Percentiles rank a stretch among this genome's conserved stretches.
Conservation (phyloP, 169 alveolate species). For the Eimeria sp. region DNA sequence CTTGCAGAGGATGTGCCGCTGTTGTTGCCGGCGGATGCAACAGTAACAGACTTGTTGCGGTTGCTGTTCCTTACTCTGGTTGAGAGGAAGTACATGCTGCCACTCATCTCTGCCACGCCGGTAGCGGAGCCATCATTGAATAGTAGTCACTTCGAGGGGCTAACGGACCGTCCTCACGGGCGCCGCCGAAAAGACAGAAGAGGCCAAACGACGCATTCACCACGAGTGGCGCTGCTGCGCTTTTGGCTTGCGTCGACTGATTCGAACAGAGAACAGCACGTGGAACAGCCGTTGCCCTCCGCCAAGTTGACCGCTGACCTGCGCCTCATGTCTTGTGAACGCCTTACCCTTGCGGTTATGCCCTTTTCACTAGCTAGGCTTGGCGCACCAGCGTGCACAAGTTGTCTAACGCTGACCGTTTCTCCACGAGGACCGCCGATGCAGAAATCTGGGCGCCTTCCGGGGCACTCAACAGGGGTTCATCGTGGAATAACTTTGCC, state of each 20-base stretch:
- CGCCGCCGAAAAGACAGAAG: slow-evolving; percentile 35
- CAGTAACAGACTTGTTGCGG: slow-evolving; percentile 60
- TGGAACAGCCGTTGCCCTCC: slow-evolving; percentile 68
- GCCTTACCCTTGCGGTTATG: slow-evolving; percentile 42
- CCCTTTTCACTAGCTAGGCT: slow-evolving; percentile 47
- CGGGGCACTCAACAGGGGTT: slow-evolving; percentile 9
- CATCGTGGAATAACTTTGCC: background rate
- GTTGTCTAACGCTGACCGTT: slow-evolving; percentile 55
- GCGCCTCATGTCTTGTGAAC: slow-evolving; percentile 79
- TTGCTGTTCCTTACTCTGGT: slow-evolving; percentile 51
- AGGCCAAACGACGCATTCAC: background rate
- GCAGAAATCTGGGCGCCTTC: slow-evolving; percentile 3
- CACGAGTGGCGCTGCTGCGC: slow-evolving; percentile 15
- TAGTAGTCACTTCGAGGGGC: slow-evolving; percentile 13
- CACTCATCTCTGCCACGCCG: slow-evolving; percentile 38
- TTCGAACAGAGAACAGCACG: slow-evolving; percentile 38
- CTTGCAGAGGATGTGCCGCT: slow-evolving; percentile 74
- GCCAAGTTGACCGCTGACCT: slow-evolving; percentile 72
- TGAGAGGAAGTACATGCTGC: slow-evolving; percentile 62
- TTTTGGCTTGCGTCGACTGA: slow-evolving; percentile 68
- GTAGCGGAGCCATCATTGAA: background rate
- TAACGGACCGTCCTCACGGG: background rate
- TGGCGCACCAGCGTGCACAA: background rate
- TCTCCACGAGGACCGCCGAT: slow-evolving; percentile 11
- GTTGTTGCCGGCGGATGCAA: slow-evolving; percentile 70